These are phyloP conservation scores for Diaporthe humulicola DNA, from an alignment of 2,329 filamentous ascomycete species.

Conservation along the genomic window DNA sequence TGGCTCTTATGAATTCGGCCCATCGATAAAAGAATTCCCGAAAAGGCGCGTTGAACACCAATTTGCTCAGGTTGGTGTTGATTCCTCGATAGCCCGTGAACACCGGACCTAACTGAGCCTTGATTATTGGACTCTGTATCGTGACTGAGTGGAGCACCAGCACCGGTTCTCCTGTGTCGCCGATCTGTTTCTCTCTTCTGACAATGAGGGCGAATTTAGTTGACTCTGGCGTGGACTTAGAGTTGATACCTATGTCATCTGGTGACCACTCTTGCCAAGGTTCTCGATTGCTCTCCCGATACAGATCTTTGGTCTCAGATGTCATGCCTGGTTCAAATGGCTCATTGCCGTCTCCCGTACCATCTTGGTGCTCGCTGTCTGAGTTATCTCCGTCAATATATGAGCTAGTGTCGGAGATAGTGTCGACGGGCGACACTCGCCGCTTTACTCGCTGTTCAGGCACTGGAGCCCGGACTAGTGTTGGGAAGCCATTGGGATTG, in stretches of 20 bases:
- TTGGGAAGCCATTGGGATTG: no score
- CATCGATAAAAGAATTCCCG: conserved; percentile 24
- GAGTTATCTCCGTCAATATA: no score
- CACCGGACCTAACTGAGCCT: neutral
- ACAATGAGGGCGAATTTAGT: neutral
- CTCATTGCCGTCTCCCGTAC: no score
- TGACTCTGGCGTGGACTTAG: neutral
- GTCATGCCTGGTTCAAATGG: conserved; percentile 4
- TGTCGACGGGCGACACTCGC: no score
- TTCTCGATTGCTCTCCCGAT: neutral
- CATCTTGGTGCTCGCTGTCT: no score
- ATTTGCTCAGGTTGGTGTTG: neutral
- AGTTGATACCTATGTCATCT: neutral
- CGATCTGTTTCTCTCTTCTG: neutral
- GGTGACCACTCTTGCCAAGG: neutral
- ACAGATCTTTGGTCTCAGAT: conserved; percentile 3
- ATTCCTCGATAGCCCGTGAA: neutral
- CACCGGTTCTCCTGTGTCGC: neutral
- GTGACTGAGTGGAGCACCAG: conserved; percentile 7
- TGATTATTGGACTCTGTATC: conserved; percentile 8
- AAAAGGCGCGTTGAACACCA: neutral
- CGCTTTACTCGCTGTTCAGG: no score
- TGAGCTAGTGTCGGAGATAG: no score
- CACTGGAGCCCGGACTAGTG: no score
- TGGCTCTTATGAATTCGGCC: neutral